Evolutionary conservation across 2,329 filamentous ascomycete species (phyloP), one percentile per base, ranked within the genome.

Genomic region (Fusarium setosum): DNA sequence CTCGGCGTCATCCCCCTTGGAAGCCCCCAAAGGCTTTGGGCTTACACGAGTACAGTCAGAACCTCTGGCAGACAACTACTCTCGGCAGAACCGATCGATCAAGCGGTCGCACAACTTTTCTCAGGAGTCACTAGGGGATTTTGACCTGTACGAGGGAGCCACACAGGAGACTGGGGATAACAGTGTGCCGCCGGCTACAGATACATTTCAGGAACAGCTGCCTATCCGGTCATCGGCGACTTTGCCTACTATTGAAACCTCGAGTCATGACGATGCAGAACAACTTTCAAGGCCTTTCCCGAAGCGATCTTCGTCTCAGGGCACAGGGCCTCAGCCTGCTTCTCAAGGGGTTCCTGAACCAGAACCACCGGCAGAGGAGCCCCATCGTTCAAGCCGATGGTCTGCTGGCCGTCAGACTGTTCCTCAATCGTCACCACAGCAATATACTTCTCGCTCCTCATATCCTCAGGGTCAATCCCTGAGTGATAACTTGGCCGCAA

Each of bases 41-140:
- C 77, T 93, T 31, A 80, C 83, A 6, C 84, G 89, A 67, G 87
- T 92, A 1, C 87, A 91, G 72, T 92, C 92, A 5, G 92, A 95
- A 72, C 90, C 92, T 4, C 51, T 74, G 26, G 52, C 70, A 31
- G 73, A 75, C 15, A 73, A 90, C 69, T 90, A 88, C 72, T 91
- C 90, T 11, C 82, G 88, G 9, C 88, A 90, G 10, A 81, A 79
- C 11, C 75, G 80, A 55, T 77, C 82, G 31, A 78, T 84, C 20
- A 77, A 84, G 56, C 77, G 81, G 61, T 80, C 84, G 64, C 82
- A 84, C 52, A 82, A 82, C 37, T 83, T 83, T 65, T 81, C 82
- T 29, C 79, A 81, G 60, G 84, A 87, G 23, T 72, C 76, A 12
- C 51, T 74, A 15, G 59, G 66, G 13, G 78, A 80, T 11, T 83